Conservation (phyloP, 805 yeast species). For the Cyberlindnera lachancei region DNA sequence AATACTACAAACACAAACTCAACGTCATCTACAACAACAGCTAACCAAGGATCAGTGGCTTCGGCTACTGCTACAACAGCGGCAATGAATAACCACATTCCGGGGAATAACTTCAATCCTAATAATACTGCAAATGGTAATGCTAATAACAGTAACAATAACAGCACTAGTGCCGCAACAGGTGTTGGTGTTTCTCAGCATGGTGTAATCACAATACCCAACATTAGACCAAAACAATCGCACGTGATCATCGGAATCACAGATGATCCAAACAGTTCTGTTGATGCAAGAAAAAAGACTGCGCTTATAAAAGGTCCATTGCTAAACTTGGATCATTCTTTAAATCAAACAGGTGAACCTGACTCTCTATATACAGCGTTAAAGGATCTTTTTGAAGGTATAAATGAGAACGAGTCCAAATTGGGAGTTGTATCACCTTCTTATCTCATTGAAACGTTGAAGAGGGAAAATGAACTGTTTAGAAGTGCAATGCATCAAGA, state of each 20-base stretch:
- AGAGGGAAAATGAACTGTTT: conserved; percentile 77
- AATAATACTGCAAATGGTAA: not conserved
- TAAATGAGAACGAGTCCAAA: conserved; percentile 59
- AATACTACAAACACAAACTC: not conserved
- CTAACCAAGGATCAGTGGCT: conserved; percentile 2
- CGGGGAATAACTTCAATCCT: too few relatives aligned
- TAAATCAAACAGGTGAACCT: conserved; percentile 41
- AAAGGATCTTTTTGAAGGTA: conserved; percentile 79
- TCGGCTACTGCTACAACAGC: too few relatives aligned
- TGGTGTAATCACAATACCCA: conserved; percentile 14
- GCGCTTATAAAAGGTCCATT: conserved; percentile 81
- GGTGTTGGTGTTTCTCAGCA: too few relatives aligned
- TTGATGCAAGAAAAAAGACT: conserved; percentile 70
- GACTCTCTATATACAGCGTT: conserved; percentile 55
- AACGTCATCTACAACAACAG: conserved; percentile 1
- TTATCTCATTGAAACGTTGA: conserved; percentile 65
- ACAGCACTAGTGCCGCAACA: too few relatives aligned
- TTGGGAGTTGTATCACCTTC: conserved; percentile 84
- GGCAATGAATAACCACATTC: too few relatives aligned
- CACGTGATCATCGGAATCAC: conserved; percentile 15
- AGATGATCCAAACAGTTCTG: conserved; percentile 31
- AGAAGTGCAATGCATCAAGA: conserved; percentile 95
- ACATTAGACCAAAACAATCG: conserved; percentile 9
- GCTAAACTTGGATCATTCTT: conserved; percentile 66
- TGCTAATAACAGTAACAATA: not conserved